These are phyloP conservation scores for Skeletonema marinoi DNA, from an alignment of 108 stramenopile genomes.

Conservation along the genomic window DNA sequence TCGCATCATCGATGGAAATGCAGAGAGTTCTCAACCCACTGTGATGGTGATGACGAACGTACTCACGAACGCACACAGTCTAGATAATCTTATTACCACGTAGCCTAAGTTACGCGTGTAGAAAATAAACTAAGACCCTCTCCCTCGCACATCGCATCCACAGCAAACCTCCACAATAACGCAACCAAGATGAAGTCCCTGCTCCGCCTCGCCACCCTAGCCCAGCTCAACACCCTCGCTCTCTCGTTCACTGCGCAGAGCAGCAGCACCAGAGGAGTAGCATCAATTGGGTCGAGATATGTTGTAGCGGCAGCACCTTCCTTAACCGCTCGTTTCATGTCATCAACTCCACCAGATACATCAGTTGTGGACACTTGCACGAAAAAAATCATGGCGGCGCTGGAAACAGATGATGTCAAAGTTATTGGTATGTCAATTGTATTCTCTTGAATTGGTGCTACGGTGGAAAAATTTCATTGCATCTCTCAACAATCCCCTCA, in stretches of 20 bases:
- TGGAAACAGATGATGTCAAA: constrained; percentile 77
- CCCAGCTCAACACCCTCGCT: neutral
- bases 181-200: neutral
- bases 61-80: no score
- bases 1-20: no score
- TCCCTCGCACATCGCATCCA: no score
- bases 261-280: neutral
- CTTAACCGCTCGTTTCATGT: neutral
- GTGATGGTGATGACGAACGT: no score
- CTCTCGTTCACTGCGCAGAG: neutral
- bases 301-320: neutral
- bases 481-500: neutral
- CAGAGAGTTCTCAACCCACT: no score
- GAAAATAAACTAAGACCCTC: no score
- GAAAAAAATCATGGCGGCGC: constrained; percentile 69
- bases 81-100: no score
- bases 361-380: constrained; percentile 78
- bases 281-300: neutral
- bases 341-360: constrained; percentile 35
- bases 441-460: neutral
- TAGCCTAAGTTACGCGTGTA: no score
- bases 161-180: no score
- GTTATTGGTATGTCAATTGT: constrained; percentile 65
- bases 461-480: neutral
- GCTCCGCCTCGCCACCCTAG: neutral